Evolutionary conservation across 176 grass and related monocot genomes (phyloP), one percentile per base, ranked within the genome.

Genomic region (Oryza punctata): DNA sequence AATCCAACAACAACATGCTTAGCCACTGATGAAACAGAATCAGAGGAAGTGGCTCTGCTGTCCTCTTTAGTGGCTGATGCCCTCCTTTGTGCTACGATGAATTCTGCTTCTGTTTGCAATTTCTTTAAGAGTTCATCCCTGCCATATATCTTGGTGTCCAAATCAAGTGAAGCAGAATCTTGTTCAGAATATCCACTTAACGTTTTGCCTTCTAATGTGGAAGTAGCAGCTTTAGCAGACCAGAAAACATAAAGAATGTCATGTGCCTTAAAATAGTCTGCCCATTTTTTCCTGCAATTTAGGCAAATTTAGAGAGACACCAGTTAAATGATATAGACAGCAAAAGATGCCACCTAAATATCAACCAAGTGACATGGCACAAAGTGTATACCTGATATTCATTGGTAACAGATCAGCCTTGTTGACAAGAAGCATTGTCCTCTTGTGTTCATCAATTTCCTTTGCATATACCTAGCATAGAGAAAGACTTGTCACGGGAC

Each of bases 201-300:
- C 12, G 1, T 84, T 81, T 98, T 95, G 87, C 87, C 91, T 89
- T 98, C 93, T 78, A 98, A 79, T 88, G 38, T 82, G 78, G 93
- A 91, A 84, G 93, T 88, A 79, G 91, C 96, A 70, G 89, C 91
- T 86, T 98, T 98, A 49, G 96, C 96, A 2, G 96, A 98, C 96
- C 96, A 98, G 89, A 98, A 98, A 71, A 95, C 49, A 88, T 77
- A 91, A 10, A 98, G 91, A 71, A 98, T 89, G 26, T 82, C 87
- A 24, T 93, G 91, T 21, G 80, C 79, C 83, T 83, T 43, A 67
- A 98, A 98, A 78, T 95, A 98, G 5, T 91, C 89, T 28, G 93
- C 91, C 96, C 96, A 98, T 82, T 45, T 91, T 73, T 90, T 76
- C 83, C 96, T 98, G 87, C 45, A 87, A 59, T 57, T 83, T 78